Evolutionary conservation across 331 rosid species (phyloP), one percentile per base, ranked within the genome.

Genomic region (Rhamnella rubrinervis): DNA sequence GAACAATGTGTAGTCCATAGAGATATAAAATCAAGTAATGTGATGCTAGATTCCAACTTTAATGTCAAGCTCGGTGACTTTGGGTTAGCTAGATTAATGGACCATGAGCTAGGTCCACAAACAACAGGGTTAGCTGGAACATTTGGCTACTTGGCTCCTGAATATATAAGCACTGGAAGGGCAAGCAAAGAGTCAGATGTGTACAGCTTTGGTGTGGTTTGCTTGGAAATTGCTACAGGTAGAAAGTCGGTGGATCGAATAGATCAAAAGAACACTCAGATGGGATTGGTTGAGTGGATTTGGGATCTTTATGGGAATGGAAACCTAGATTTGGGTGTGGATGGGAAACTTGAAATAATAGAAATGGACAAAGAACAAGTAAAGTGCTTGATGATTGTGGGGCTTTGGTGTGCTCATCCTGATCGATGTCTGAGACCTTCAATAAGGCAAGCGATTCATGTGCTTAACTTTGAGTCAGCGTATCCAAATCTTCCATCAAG

Each of bases 321-420:
- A 53, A n/a, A 53, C 25, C 58, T 53, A 5, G 12, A 5, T 19
- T 53, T 53, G 25, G 58, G 25, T 53, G 12, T 53, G 58, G 58
- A 53, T 53, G 25, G 7, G 58, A 53, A 21, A 53, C 8, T 53
- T 8, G 7, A 53, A 53, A 6, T 10, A 53, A 18, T 10, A 0
- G 58, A 53, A 17, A 6, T 53, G 23, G 58, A 53, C 12, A n/a
- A 53, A 11, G 11, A 21, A 53, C 25, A 53, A 21, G 58, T 53
- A 7, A 21, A 53, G 58, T 21, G 25, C n/a, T 53, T 53, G 58
- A 53, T 53, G 58, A 53, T 21, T 53, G 58, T 53, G 11, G 58
- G 58, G 25, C n/a, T 53, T 8, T 53, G 58, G 58, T 53, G 58
- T n/a, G 58, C 26, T 53, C 58, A 53, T 53, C 58, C 58, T 53